Evolutionary conservation across 2,329 filamentous ascomycete species (phyloP).

Genomic region (Parasarocladium wereldwijsianum): DNA sequence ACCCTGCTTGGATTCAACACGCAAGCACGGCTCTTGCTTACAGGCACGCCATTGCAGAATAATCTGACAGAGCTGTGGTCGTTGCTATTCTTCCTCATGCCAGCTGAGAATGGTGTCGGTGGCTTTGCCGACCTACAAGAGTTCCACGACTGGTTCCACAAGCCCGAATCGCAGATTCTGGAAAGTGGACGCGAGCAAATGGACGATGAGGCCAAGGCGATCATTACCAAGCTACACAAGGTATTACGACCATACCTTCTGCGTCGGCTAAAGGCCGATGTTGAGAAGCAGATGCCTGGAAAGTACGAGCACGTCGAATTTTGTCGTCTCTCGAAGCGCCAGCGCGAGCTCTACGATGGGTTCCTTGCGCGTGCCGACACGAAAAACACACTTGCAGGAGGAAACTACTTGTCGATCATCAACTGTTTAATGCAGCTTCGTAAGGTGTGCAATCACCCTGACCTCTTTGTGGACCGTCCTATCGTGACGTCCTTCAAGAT

Average conservation of each 20-base stretch:
- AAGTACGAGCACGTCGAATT: constrained; percentile 98
- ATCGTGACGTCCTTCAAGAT: constrained; percentile 97
- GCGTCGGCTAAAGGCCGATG: constrained; percentile 82
- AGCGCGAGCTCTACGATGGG: constrained; percentile 90
- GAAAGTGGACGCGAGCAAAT: constrained; percentile 89
- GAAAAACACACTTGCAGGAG: constrained; percentile 72
- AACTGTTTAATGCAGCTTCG: constrained; percentile 95
- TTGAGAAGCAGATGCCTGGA: constrained; percentile 97
- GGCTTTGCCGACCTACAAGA: constrained; percentile 91
- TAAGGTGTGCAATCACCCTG: constrained; percentile 97
- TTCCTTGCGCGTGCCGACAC: constrained; percentile 88
- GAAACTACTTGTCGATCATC: constrained; percentile 95
- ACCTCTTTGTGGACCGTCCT: constrained; percentile 87
- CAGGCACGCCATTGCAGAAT: constrained; percentile 91
- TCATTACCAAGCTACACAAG: constrained; percentile 87
- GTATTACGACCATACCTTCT: constrained; percentile 85
- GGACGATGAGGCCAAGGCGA: constrained; percentile 82
- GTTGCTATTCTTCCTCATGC: constrained; percentile 89
- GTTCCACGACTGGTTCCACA: constrained; percentile 91
- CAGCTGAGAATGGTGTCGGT: constrained; percentile 71
- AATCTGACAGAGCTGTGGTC: constrained; percentile 97
- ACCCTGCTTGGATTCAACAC: constrained; percentile 90
- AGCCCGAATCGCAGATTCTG: constrained; percentile 88
- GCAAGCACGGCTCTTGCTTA: constrained; percentile 70
- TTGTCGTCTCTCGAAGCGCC: constrained; percentile 86